Evolutionary conservation across 208 protist species (phyloP).

Genomic region (Crithidia brevicula): DNA sequence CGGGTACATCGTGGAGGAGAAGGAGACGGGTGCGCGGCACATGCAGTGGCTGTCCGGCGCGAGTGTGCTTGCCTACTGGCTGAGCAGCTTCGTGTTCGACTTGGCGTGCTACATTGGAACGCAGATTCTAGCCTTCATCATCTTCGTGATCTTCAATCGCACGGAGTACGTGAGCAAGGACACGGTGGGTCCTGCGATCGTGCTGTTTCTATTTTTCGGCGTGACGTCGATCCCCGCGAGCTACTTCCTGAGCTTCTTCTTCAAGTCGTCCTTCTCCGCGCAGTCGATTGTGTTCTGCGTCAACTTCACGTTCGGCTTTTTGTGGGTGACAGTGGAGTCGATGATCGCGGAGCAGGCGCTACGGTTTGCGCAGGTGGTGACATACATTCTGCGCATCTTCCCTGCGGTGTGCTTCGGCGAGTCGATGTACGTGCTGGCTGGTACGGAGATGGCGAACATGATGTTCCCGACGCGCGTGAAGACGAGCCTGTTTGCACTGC

Average conservation of each 20-base stretch:
- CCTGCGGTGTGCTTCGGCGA: slow-evolving; percentile 82
- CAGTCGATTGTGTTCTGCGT: slow-evolving; percentile 81
- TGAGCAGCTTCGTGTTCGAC: slow-evolving; percentile 83
- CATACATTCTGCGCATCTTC: slow-evolving; percentile 62
- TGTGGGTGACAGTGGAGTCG: slow-evolving; percentile 78
- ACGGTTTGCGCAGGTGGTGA: slow-evolving; percentile 52
- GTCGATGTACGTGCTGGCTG: slow-evolving; percentile 68
- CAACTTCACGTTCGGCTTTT: slow-evolving; percentile 83
- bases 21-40: slow-evolving; percentile 72
- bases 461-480: slow-evolving; percentile 42
- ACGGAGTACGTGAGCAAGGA: slow-evolving; percentile 70
- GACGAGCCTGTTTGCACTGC: slow-evolving; percentile 45
- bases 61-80: slow-evolving; percentile 73
- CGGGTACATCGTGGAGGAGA: slow-evolving; percentile 81
- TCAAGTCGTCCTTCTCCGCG: slow-evolving; percentile 68
- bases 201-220: slow-evolving; percentile 79
- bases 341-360: slow-evolving; percentile 58
- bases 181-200: slow-evolving; percentile 49
- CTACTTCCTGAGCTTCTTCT: slow-evolving; percentile 87
- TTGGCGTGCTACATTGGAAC: slow-evolving; percentile 65
- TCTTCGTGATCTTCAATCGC: slow-evolving; percentile 75
- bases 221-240: slow-evolving; percentile 65
- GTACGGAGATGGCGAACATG: slow-evolving; percentile 49
- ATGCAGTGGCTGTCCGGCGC: slow-evolving; percentile 86
- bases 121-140: slow-evolving; percentile 56